Conservation (phyloP, 768 basidiomycete species). For the Termitomyces sp. region DNA sequence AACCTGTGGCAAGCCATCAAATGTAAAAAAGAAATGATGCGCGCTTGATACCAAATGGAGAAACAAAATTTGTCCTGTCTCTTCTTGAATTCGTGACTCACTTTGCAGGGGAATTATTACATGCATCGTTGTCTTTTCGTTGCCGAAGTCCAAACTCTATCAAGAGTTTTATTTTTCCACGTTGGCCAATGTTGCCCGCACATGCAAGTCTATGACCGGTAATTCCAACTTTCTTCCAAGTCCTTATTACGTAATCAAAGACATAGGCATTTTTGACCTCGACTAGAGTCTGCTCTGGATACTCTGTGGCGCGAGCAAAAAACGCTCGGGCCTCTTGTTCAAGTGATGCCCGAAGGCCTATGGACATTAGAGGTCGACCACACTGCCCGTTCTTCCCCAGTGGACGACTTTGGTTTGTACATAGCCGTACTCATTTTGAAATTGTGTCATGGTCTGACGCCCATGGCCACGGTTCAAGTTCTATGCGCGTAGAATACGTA, state of each 20-base stretch:
- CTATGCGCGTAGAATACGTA: neutral
- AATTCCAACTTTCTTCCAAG: no score
- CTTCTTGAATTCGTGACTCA: no score
- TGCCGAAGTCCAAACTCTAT: neutral
- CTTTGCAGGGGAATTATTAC: no score
- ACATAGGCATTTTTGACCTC: no score
- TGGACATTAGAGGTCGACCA: neutral
- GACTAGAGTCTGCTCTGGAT: neutral
- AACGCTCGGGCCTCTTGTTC: neutral
- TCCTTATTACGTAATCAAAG: no score
- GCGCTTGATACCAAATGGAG: no score
- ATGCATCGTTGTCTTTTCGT: neutral
- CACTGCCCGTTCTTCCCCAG: no score
- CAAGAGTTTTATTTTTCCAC: neutral
- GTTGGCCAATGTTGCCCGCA: neutral
- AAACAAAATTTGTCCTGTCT: no score
- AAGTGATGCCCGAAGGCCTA: slow-evolving; percentile 4
- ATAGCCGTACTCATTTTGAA: no score
- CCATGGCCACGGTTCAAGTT: neutral
- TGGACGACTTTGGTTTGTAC: no score
- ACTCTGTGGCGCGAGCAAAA: neutral
- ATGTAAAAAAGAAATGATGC: no score
- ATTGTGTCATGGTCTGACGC: neutral
- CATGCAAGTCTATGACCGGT: neutral
- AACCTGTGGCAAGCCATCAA: no score